Evolutionary conservation across 305 asterid genomes (phyloP), one percentile per base, ranked within the genome.

Genomic region (Solanum hybrid): DNA sequence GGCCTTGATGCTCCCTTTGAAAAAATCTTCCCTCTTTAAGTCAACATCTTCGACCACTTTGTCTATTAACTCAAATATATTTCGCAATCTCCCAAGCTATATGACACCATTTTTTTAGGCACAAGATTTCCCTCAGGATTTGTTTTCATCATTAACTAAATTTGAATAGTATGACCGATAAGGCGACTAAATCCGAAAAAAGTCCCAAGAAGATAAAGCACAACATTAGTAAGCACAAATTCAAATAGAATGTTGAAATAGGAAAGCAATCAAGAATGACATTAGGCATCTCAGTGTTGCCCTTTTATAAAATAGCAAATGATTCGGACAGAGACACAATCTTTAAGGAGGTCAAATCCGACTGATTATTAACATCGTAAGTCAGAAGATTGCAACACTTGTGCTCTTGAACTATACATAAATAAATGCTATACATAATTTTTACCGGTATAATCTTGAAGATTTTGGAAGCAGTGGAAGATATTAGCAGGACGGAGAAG

Each of bases 401-500:
- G 35, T 42, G 24, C 29, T 29, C 67, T 42, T 31, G 22, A 75
- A 86, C 87, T 86, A 86, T 86, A 89, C 86, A 73, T 10, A 24
- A 51, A 42, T 20, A 87, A 8, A n/a, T 11, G 73, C 91, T 86
- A 51, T 74, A 86, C 91, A 86, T 89, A 35, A 51, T 6, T 88
- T 46, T 86, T 76, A 75, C 40, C 51, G 34, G 76, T 36, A 89
- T 11, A 80, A 89, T 12, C 39, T 37, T 28, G 34, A 13, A 64
- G 90, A 81, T 29, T 11, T 11, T 26, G 51, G 84, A 69, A 37
- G 29, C n/a, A 0, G 2, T 4, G 75, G 34, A 73, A 18, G 73
- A 39, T 75, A 37, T 40, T 4, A 87, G 37, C 84, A 74, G 82
- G 80, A 36, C 31, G 11, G 39, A 29, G 22, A 24, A 89, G 85